phyloP scores from a whole-genome alignment of 2,329 filamentous ascomycete genomes.

The Claviceps fusiformis region DNA sequence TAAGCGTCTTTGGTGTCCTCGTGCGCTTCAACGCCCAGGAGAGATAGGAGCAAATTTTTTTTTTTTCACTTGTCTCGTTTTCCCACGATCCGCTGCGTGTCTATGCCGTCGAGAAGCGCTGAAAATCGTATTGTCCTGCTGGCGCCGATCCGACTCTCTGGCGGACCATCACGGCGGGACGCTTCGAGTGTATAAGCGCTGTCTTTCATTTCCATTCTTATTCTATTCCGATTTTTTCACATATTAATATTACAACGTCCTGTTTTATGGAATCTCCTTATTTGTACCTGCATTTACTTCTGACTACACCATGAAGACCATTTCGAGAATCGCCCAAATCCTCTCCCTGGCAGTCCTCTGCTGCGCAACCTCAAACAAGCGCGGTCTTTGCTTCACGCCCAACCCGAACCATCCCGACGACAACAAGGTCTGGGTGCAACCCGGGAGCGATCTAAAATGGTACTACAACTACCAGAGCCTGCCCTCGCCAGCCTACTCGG shows the following conservation, averaged over 20 bases:
- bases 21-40: background rate
- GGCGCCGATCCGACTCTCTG: no score
- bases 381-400: slow-evolving; percentile 58
- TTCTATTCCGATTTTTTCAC: no score
- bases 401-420: slow-evolving; percentile 42
- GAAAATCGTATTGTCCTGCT: background rate
- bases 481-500: slow-evolving; percentile 39
- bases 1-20: background rate
- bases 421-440: slow-evolving; percentile 48
- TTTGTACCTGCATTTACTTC: background rate
- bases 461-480: slow-evolving; percentile 65
- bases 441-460: slow-evolving; percentile 54
- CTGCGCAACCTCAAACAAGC: slow-evolving; percentile 37
- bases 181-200: no score
- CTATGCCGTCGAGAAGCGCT: background rate
- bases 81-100: background rate
- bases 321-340: slow-evolving; percentile 4
- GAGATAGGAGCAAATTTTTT: background rate
- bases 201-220: no score
- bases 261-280: background rate
- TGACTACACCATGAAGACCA: background rate
- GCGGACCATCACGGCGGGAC: no score
- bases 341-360: slow-evolving; percentile 11
- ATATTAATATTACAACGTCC: background rate
- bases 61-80: background rate